These are phyloP conservation scores for Nakazawaea wyomingensis DNA, from an alignment of 805 yeast species.

Conservation along the genomic window DNA sequence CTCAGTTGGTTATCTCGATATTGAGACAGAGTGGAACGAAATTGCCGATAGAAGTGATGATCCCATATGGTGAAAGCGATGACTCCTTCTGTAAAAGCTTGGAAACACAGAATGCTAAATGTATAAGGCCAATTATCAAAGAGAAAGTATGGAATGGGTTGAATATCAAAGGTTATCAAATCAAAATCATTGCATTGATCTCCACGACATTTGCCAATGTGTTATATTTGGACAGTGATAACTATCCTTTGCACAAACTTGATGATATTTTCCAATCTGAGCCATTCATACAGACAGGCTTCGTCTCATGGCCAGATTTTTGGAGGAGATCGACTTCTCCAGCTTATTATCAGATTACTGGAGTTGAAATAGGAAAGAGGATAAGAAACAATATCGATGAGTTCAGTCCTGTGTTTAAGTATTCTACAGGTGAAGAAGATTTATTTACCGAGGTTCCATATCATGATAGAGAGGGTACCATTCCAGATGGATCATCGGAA, in stretches of 20 bases:
- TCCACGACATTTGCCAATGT: conserved; percentile 49
- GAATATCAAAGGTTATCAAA: conserved; percentile 41
- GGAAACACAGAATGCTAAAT: conserved; percentile 47
- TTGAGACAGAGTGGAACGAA: conserved; percentile 40
- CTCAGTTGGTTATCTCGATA: conserved; percentile 46
- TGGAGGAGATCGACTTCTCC: conserved; percentile 57
- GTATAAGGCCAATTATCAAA: conserved; percentile 51
- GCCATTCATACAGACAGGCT: conserved; percentile 47
- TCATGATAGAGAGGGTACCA: conserved; percentile 48
- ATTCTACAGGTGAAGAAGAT: conserved; percentile 1
- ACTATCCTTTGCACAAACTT: conserved; percentile 43
- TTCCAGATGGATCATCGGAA: conserved; percentile 53
- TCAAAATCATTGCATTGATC: conserved; percentile 41
- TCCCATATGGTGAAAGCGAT: conserved; percentile 43
- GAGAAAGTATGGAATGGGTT: conserved; percentile 30
- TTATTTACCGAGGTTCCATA: conserved; percentile 28
- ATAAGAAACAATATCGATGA: conserved; percentile 26
- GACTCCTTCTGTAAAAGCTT: conserved; percentile 35
- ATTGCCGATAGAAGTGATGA: conserved; percentile 45
- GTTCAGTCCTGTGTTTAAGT: conserved; percentile 18
- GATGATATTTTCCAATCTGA: conserved; percentile 49
- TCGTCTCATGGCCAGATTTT: conserved; percentile 57
- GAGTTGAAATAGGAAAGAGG: conserved; percentile 24
- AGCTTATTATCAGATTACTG: conserved; percentile 39
- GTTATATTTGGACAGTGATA: conserved; percentile 48